Percentiles rank a stretch among this genome's conserved stretches.
Evolutionary conservation across 768 basidiomycete species (phyloP).

Genomic region (Nidula microcarpa): DNA sequence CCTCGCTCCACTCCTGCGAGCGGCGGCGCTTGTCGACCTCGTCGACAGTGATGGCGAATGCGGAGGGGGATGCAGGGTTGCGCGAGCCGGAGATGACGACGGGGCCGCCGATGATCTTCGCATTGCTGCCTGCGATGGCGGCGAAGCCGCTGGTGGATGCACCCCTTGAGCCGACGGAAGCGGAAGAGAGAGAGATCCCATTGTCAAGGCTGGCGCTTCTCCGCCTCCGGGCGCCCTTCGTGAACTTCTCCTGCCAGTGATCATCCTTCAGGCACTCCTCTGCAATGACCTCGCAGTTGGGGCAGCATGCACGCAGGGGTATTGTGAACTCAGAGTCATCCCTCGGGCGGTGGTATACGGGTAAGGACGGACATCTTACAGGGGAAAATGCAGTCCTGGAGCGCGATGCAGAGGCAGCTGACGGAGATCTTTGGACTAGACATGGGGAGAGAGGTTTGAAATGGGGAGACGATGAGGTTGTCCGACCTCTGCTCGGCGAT

Average conservation of each 20-base stretch:
- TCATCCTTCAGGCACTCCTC: conserved; percentile 53
- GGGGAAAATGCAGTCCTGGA: conserved; percentile 6
- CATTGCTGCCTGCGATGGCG: not conserved
- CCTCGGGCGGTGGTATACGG: conserved; percentile 27
- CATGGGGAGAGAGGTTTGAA: conserved; percentile 46
- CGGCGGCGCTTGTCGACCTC: conserved; percentile 59
- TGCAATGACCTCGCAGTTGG: conserved; percentile 54
- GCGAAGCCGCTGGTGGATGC: not conserved
- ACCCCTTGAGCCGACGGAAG: not conserved
- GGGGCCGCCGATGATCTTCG: not conserved
- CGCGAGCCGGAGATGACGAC: conserved; percentile 2
- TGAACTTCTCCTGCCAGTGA: conserved; percentile 61
- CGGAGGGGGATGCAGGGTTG: conserved; percentile 18
- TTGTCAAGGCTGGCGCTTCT: conserved; percentile 44
- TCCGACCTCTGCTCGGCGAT: conserved; percentile 36
- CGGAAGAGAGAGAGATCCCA: conserved; percentile 17
- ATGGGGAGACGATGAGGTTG: conserved; percentile 23
- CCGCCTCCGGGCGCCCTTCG: conserved; percentile 55
- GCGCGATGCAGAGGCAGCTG: conserved; percentile 12
- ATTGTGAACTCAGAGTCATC: conserved; percentile 43
- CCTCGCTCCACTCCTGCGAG: conserved; percentile 30
- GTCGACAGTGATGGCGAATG: conserved; percentile 50
- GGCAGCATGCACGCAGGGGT: conserved; percentile 71
- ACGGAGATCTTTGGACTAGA: conserved; percentile 45
- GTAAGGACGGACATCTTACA: conserved; percentile 25